Conservation (phyloP, 805 yeast species). For the Phaffomyces opuntiae region DNA sequence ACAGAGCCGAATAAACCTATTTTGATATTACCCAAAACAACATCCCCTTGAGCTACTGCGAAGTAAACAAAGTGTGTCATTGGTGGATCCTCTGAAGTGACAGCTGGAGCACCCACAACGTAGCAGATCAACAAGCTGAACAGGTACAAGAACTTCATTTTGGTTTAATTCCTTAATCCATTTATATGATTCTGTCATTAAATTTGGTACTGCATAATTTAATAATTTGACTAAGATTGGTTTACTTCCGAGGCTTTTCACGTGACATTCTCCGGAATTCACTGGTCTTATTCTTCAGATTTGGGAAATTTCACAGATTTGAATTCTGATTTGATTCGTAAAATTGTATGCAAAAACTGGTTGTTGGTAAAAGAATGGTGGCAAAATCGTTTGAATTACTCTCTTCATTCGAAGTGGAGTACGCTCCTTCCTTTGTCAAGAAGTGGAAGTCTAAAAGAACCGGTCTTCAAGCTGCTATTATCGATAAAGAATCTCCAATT, state of each 20-base stretch:
- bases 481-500: conserved; percentile 77
- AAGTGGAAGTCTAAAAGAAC: conserved; percentile 78
- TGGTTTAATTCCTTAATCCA: background rate
- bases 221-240: background rate
- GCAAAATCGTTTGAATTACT: conserved; percentile 31
- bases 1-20: conserved; percentile 61
- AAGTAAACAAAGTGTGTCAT: conserved; percentile 22
- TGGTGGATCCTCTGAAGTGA: conserved; percentile 17
- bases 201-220: background rate
- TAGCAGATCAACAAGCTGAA: conserved; percentile 4
- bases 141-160: conserved; percentile 11
- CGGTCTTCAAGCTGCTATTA: conserved; percentile 72
- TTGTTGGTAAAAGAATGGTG: background rate
- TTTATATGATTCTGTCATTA: no score
- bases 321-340: background rate
- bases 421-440: conserved; percentile 61
- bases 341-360: background rate
- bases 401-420: conserved; percentile 57
- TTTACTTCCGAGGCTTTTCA: background rate
- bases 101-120: conserved; percentile 10
- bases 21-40: conserved; percentile 29
- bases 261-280: background rate
- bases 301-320: background rate
- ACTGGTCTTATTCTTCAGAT: background rate
- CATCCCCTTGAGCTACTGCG: conserved; percentile 16